Base-by-base conservation (phyloP, 371 early-diverging fungal genomes). In the Apophysomyces trapeziformis region DNA sequence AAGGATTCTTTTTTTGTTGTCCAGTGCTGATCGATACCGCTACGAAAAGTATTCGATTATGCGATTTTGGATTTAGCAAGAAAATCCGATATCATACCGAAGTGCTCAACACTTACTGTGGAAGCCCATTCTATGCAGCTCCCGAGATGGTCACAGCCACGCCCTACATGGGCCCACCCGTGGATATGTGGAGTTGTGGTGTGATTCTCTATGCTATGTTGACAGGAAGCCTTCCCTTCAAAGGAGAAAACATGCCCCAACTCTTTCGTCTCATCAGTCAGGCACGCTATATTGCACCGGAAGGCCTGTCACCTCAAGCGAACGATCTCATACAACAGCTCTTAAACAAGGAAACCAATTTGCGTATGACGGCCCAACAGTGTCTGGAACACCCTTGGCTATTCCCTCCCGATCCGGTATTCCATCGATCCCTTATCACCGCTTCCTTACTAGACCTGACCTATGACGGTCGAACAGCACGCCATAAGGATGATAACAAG, bases 61-160 rank as follows among this genome's bases (percentile, higher is more conserved):
- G 96, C 59, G 99, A 99, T 78, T 99, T 96, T 82, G 99, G 98
- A 6, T 95, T 99, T 75, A 93, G 93, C 46, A 98, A 96, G 73
- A 67, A 65, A n/a, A 85, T 94, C 18, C 95, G 90, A 73, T 89
- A 92, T 60, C 87, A 86, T 63, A 88, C 94, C 57, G 86, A 91
- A 58, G 82, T 91, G 57, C 77, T 98, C 50, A 90, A 89, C 46
- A 99, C 98, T 1, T 98, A 95, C 74, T 99, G 98, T 67, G 98
- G 98, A 0, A 93, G 93, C 44, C 90, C 94, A 0, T 95, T 95
- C 70, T 96, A 95, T 70, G 96, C 96, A 9, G 94, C 95, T 1
- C 95, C 95, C 0, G 91, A 92, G 70, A 88, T 93, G 85, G 90
- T 93, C 7, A 83, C 85, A 7, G 91, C 91, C 7, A 87, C 89